phyloP scores from a whole-genome alignment of 78 protist genomes.

The Dictyostelium discoideum region dicty_2.7 NC_007088.5:3395501-3396000 shows the following conservation, averaged over 20 bases:
- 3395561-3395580: constrained; percentile 8
- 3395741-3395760: not conserved
- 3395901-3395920: too few relatives aligned
- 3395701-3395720: not conserved
- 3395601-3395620: not conserved
- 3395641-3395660: too few relatives aligned
- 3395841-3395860: too few relatives aligned
- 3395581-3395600: not conserved
- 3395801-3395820: too few relatives aligned
- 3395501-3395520: constrained; percentile 60
- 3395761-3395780: not conserved
- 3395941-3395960: too few relatives aligned
- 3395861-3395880: too few relatives aligned
- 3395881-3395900: too few relatives aligned
- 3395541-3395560: not conserved
- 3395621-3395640: not conserved
- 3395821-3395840: too few relatives aligned
- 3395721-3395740: not conserved
- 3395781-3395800: too few relatives aligned
- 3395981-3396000: too few relatives aligned
- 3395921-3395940: too few relatives aligned
- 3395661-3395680: not conserved
- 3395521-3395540: not conserved
- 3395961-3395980: too few relatives aligned
- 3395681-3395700: not conserved